Evolutionary conservation across 2,329 filamentous ascomycete genomes (phyloP), one percentile per base, ranked within the genome.

Genomic region (Elsinoe necatrix): DNA sequence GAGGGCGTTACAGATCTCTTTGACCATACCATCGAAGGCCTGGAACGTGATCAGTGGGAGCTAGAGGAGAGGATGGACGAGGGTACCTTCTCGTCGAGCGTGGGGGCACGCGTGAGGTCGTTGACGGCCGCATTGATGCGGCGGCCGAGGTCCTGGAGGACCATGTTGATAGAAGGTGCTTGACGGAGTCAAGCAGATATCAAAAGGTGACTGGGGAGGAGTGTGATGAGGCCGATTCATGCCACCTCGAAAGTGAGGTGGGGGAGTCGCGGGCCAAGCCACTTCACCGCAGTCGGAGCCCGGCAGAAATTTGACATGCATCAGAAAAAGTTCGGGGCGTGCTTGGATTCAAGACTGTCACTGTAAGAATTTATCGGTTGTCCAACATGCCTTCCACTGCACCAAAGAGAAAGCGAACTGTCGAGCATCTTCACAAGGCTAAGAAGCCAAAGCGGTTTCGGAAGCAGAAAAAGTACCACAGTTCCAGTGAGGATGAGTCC

Each of bases 1-100:
- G 18, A 98, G 87, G 60, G 93, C 93, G 63, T 91, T 84, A 71
- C 90, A 95, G 67, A 98, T 97, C 74, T 97, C 91, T 76, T 97
- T 97, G 71, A 98, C 81, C 93, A 98, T 98, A 66, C 81, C 80
- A 77, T 98, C 93, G 71, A 98, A 97, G 41, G 91, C 90, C 89
- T 93, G 60, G 21, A 29, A n/a, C 9, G 47, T 21, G 48, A 9
- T 59, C 54, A 50, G 27, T 41, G 31, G 31, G 52, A n/a, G 41
- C 31, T 18, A 34, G 35, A 34, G 51, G 7, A 16, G 6, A 21
- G 2, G 59, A 56, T 50, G 45, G 55, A 42, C 11, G 41, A 57
- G 48, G 57, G 37, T 69, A 86, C 89, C 85, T 97, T 97, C 76
- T 98, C 93, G 70, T 97, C 92, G 65, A 97, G 83, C 68, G 95